Evolutionary conservation across 495 filamentous ascomycete species (phyloP).

Genomic region (Penicillium ochrochloron): DNA sequence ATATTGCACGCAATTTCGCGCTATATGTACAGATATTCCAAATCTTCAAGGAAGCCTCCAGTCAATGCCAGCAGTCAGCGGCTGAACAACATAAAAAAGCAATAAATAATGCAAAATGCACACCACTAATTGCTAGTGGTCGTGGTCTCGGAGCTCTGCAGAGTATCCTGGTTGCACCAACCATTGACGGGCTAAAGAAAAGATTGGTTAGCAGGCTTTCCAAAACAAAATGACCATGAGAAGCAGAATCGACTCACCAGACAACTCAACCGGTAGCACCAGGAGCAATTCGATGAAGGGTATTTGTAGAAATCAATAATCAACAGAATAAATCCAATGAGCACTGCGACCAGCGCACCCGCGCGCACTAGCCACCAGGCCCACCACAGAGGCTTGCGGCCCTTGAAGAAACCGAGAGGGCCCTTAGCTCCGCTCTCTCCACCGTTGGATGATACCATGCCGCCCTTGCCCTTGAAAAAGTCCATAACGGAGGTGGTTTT

Average conservation of each 20-base stretch:
- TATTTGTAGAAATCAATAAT: conserved; percentile 88
- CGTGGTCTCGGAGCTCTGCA: conserved; percentile 31
- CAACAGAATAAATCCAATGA: conserved; percentile 82
- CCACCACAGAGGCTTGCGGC: conserved; percentile 93
- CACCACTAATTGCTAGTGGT: conserved; percentile 17
- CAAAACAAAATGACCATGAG: not conserved
- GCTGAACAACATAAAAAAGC: not conserved
- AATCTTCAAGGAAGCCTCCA: not conserved
- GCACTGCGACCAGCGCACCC: conserved; percentile 74
- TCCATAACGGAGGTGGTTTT: conserved; percentile 37
- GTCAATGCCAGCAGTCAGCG: not conserved
- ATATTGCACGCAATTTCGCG: not conserved
- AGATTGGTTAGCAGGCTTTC: conserved; percentile 31
- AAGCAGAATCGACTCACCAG: conserved; percentile 64
- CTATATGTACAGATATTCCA: conserved; percentile 25
- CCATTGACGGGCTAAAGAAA: conserved; percentile 66
- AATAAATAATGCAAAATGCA: not conserved
- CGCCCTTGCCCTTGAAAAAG: conserved; percentile 48
- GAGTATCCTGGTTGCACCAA: conserved; percentile 75
- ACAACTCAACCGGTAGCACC: conserved; percentile 95
- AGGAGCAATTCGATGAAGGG: conserved; percentile 69
- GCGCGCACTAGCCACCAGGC: conserved; percentile 91
- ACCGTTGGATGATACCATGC: conserved; percentile 18
- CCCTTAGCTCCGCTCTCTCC: conserved; percentile 52
- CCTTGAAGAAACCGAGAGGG: conserved; percentile 85